phyloP scores from a whole-genome alignment of 106 monocot genomes.

The Acanthochlamys bracteata region DNA sequence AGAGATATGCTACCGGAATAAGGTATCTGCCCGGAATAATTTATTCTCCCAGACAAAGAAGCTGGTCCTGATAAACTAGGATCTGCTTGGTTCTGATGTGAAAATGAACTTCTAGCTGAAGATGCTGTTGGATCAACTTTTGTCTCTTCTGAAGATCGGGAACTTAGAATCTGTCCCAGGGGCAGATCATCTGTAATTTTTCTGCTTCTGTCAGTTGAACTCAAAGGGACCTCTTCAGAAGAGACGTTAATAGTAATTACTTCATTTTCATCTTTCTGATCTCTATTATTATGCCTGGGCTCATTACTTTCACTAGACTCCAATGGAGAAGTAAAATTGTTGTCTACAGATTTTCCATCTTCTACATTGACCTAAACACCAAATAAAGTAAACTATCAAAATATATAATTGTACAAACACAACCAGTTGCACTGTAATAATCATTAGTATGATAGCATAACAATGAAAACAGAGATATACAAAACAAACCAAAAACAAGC shows the following conservation, averaged over 20 bases:
- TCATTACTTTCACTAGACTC: background rate
- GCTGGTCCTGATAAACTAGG: slow-evolving; percentile 20
- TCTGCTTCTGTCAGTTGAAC: background rate
- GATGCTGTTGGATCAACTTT: slow-evolving; percentile 14
- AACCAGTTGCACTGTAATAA: background rate
- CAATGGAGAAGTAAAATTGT: background rate
- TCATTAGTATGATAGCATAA: background rate
- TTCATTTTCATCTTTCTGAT: slow-evolving; percentile 5
- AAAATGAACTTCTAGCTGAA: slow-evolving; percentile 24
- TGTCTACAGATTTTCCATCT: slow-evolving; percentile 1
- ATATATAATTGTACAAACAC: background rate
- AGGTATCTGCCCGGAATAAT: slow-evolving; percentile 41
- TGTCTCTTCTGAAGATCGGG: slow-evolving; percentile 3
- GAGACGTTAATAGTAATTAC: slow-evolving; percentile 13
- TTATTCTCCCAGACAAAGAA: slow-evolving; percentile 21
- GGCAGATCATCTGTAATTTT: slow-evolving; percentile 14
- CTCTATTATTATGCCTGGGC: background rate
- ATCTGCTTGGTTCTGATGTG: slow-evolving; percentile 27
- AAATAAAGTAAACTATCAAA: background rate
- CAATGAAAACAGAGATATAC: background rate
- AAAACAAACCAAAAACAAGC: too few species aligned
- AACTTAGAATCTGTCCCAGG: slow-evolving; percentile 4
- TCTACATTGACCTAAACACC: background rate
- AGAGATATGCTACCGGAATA: slow-evolving; percentile 75
- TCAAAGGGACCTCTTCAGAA: background rate